Evolutionary conservation across 768 basidiomycete genomes (phyloP), one percentile per base, ranked within the genome.

Genomic region (Strobilomyces dryophilus): DNA sequence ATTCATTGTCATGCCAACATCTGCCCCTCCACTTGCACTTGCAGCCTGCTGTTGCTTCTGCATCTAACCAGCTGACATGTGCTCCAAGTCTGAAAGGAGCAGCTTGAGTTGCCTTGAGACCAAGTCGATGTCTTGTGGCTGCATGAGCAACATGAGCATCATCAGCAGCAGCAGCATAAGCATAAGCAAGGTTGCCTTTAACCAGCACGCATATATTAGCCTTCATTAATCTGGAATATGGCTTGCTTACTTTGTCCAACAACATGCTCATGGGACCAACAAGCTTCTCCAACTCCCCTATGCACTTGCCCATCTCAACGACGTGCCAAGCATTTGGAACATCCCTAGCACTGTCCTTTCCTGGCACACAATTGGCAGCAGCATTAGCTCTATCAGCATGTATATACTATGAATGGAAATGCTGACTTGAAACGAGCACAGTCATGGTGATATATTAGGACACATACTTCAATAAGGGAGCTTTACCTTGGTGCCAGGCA

Each of bases 81-180:
- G 85, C 46, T 98, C 95, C 46, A 99, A 80, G 69, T 99, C 97
- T 1, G 93, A 87, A 14, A 95, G 78, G 17, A 98, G 80, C 8
- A 98, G 75, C 64, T 98, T 99, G 55, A 98, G 80, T 5, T 95
- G 85, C 5, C 95, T 83, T 2, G 95, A 95, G 56, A 98, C 89
- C 11, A 92, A 89, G 69, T 99, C 97, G 46, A 98, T 85, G 65
- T 98, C 93, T 15, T 95, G 84, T 0, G 97, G 95, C 73, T 98
- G 94, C 0, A 95, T 91, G 43, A 99, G 83, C 15, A 98, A 76
- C 8, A 85, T 82, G 21, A 98, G 74, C 66, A 98, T 78, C 45
- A 90, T 80, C 0, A 91, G 85, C 4, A 97, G 73, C n/a, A 98
- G 76, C 3, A 91, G 89, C 6, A n/a, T n/a, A n/a, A 85, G 79